Evolutionary conservation across 1,284 basidiomycete genomes (phyloP), one percentile per base, ranked within the genome.

Genomic region (Puccinia hordei): DNA sequence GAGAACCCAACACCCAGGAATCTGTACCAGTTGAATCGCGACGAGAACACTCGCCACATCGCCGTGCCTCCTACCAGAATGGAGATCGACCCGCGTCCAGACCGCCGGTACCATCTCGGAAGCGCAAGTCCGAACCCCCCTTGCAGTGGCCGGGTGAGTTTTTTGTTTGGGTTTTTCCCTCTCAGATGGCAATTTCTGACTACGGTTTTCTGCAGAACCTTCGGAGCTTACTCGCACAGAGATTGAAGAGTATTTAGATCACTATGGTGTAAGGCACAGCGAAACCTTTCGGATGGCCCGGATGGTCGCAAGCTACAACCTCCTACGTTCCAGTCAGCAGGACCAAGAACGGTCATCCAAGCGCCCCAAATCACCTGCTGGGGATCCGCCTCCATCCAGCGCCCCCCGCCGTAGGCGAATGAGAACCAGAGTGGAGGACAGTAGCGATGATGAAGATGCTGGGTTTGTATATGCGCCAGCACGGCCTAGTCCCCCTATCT

Each of bases 51-150:
- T 49, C 46, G 17, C 46, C 13, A 49, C 10, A 19, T 49, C 46
- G 17, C 13, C 10, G 46, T 19, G 10, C 46, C 46, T 49, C 46
- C 17, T 19, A 49, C 46, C 46, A 49, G 46, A 3, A 49, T 19
- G 17, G 46, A 49, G 46, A 49, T 49, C 65, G 35, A 38, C 12
- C 38, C 38, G 38, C 38, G 38, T 41, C 38, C 38, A 41, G 38
- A 41, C 38, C 38, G 38, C 38, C 38, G 38, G 38, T 41, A 41
- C 38, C 38, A 41, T 41, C 19, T 66, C 13, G 22, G 10, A 66
- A 66, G 65, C 65, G 65, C 30, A 66, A 66, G 41, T 30, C n/a
- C 13, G 65, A 66, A n/a, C 27, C 24, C 35, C 41, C 65, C 33
- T 66, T 13, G 22, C 22, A 66, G 22, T 66, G 65, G 65, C 65